Evolutionary conservation across 2,329 filamentous ascomycete species (phyloP), one percentile per base, ranked within the genome.

Genomic region (Canariomyces notabilis): DNA sequence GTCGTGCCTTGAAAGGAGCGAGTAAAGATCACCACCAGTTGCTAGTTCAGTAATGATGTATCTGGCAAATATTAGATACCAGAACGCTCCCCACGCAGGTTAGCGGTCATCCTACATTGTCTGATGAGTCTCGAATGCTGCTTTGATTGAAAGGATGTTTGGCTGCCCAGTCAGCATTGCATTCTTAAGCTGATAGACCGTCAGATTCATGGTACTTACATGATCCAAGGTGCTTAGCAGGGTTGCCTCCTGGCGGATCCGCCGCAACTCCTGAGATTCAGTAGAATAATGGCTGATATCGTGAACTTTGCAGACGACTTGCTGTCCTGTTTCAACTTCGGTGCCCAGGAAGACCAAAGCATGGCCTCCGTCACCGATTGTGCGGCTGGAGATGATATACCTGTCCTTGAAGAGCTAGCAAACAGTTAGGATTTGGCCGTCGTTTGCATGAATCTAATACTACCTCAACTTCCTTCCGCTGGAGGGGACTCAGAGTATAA

Each of bases 291-390:
- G 58, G 43, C 55, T 51, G 4, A 65, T 41, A 43, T 77, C 68
- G 42, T 86, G 67, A 7, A 87, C 64, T 57, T 89, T 88, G 67
- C 85, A 89, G 9, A 82, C 83, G 16, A 87, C 53, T 56, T 88
- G 85, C 45, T 71, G 72, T 31, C 72, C 69, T 0, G 74, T 77
- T 6, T 61, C 61, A 19, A 67, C 60, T 14, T 85, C 72, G 2
- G 73, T 59, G 5, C 75, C 78, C 8, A 82, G 66, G 45, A 76
- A 71, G 3, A 85, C 76, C 34, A 65, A 65, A 7, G 76, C 77
- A 57, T 72, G 71, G 2, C 67, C 70, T 5, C 81, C 81, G 26
- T 63, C 57, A 4, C 81, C 80, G 19, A 84, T 66, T 2, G 71
- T 59, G 8, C 73, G 71, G 33, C 69, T 59, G 1, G 67, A 74